Conservation (phyloP, 2,329 filamentous ascomycete species). For the Pyrenophora graminea region DNA sequence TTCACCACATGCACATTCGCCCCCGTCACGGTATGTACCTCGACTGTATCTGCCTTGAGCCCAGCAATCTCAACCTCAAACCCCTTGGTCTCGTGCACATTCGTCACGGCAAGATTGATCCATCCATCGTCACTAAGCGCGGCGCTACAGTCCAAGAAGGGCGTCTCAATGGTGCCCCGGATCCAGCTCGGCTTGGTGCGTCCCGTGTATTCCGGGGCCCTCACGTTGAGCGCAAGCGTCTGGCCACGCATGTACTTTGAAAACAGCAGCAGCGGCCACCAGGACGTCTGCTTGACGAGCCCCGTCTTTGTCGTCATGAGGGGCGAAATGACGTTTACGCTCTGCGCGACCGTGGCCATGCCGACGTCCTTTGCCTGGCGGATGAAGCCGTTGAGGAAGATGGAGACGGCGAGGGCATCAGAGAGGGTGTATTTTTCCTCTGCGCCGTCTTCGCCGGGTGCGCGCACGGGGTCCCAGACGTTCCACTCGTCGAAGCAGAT, state of each 20-base stretch:
- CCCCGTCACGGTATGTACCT: constrained; percentile 67
- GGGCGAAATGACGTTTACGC: constrained; percentile 76
- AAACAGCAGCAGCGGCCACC: constrained; percentile 74
- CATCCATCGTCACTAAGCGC: constrained; percentile 62
- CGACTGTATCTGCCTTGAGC: constrained; percentile 52
- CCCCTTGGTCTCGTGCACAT: constrained; percentile 64
- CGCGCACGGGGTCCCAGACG: constrained; percentile 75
- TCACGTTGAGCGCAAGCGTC: constrained; percentile 69
- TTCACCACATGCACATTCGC: constrained; percentile 63
- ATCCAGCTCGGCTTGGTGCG: constrained; percentile 69
- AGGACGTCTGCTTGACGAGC: constrained; percentile 71
- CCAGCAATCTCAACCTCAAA: constrained; percentile 66
- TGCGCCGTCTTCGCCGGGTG: constrained; percentile 71
- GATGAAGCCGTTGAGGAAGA: constrained; percentile 78
- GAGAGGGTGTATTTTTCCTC: constrained; percentile 74
- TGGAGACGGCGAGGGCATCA: constrained; percentile 73
- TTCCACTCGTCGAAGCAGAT: constrained; percentile 90
- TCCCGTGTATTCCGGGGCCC: constrained; percentile 66
- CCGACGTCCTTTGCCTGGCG: constrained; percentile 71
- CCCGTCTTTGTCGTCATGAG: constrained; percentile 71
- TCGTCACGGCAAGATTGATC: constrained; percentile 72
- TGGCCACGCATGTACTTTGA: constrained; percentile 74
- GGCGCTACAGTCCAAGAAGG: constrained; percentile 72
- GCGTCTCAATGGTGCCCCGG: constrained; percentile 66
- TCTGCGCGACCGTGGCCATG: constrained; percentile 80